Conservation (phyloP, 768 basidiomycete genomes). For the Boletus patriciae region DNA sequence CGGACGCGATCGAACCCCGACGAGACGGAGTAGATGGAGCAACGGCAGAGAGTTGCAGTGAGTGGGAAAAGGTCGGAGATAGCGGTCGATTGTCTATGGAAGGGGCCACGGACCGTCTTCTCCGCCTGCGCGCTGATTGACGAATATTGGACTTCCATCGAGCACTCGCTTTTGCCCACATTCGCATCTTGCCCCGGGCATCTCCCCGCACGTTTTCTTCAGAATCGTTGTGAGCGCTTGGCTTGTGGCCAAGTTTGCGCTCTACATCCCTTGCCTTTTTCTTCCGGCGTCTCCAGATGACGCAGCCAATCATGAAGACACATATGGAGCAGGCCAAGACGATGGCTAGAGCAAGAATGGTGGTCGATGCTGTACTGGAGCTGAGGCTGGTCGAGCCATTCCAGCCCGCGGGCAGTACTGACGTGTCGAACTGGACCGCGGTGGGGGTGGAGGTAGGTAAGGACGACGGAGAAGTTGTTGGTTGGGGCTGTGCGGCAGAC, state of each 20-base stretch:
- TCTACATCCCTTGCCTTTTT: slow-evolving; percentile 52
- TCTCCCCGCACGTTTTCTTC: slow-evolving; percentile 42
- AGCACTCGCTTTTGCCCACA: slow-evolving; percentile 65
- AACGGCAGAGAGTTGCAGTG: slow-evolving; percentile 6
- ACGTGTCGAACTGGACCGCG: slow-evolving; percentile 22
- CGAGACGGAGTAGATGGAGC: slow-evolving; percentile 22
- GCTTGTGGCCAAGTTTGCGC: slow-evolving; percentile 38
- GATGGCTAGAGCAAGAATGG: slow-evolving; percentile 59
- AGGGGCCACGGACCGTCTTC: slow-evolving; percentile 20
- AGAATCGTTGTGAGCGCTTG: slow-evolving; percentile 22
- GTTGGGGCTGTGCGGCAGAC: not conserved
- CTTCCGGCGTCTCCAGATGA: slow-evolving; percentile 55
- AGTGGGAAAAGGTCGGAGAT: slow-evolving; percentile 21
- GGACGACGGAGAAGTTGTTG: slow-evolving; percentile 11
- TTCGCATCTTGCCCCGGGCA: slow-evolving; percentile 49
- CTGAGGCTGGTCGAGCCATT: slow-evolving; percentile 17
- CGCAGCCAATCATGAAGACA: slow-evolving; percentile 57
- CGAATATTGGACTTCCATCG: slow-evolving; percentile 69
- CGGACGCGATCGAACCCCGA: slow-evolving; percentile 29
- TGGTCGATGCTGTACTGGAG: slow-evolving; percentile 39
- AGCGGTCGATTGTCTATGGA: slow-evolving; percentile 9
- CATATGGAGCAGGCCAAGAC: slow-evolving; percentile 62
- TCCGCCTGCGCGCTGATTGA: slow-evolving; percentile 59
- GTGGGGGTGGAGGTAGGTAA: slow-evolving; percentile 16
- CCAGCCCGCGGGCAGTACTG: slow-evolving; percentile 58